Conservation (phyloP, 768 basidiomycete genomes). For the Candolleomyces aberdarensis region DNA sequence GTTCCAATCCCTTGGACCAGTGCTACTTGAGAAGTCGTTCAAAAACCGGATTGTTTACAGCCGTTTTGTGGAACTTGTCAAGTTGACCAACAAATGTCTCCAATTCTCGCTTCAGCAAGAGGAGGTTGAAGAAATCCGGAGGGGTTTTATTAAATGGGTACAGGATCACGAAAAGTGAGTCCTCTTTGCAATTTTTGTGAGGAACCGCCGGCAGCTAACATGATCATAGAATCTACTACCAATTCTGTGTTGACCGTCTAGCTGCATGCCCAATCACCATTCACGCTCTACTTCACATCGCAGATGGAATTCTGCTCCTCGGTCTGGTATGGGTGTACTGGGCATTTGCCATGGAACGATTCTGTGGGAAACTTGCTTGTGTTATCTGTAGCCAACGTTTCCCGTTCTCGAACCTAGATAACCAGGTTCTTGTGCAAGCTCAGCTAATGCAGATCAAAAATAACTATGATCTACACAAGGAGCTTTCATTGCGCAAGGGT, state of each 20-base stretch:
- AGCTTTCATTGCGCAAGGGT: background rate
- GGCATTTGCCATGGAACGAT: slow-evolving; percentile 40
- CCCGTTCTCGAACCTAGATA: no score
- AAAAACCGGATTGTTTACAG: slow-evolving; percentile 29
- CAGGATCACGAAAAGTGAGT: slow-evolving; percentile 35
- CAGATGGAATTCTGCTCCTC: slow-evolving; percentile 24
- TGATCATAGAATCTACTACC: slow-evolving; percentile 30
- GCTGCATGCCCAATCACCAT: slow-evolving; percentile 28
- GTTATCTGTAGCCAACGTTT: no score
- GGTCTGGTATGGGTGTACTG: slow-evolving; percentile 38
- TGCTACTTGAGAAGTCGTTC: slow-evolving; percentile 34
- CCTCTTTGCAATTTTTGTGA: background rate
- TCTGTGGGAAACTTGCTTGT: no score
- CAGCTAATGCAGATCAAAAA: background rate
- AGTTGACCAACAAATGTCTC: slow-evolving; percentile 32
- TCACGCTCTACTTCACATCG: slow-evolving; percentile 35
- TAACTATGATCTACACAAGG: background rate
- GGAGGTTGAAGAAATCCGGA: slow-evolving; percentile 23
- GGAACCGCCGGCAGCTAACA: no score
- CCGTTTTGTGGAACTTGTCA: slow-evolving; percentile 39
- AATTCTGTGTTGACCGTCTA: slow-evolving; percentile 19
- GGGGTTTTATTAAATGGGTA: slow-evolving; percentile 35
- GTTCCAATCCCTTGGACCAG: slow-evolving; percentile 35
- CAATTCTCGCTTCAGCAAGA: slow-evolving; percentile 28
- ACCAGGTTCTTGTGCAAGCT: background rate